Evolutionary conservation across 306 rosid genomes (phyloP).

Genomic region (Malus sieversii): DNA sequence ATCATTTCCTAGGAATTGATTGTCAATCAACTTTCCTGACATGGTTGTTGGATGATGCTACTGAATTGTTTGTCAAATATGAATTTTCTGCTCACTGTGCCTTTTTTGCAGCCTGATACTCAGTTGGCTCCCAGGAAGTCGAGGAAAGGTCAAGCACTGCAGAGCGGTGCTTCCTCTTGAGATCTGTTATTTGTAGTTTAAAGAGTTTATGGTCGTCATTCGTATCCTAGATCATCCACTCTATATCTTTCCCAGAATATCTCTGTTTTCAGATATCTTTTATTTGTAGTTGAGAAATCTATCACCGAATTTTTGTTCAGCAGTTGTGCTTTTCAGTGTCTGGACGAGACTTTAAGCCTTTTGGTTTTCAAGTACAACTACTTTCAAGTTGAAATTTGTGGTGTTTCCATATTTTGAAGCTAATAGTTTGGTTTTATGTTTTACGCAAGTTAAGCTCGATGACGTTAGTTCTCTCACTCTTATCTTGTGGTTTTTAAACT

Average conservation of each 20-base stretch:
- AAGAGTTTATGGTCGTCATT: background rate
- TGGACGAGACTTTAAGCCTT: background rate
- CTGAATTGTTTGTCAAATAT: background rate
- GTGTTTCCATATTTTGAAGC: background rate
- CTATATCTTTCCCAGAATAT: background rate
- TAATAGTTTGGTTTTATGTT: background rate
- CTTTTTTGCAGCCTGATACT: constrained; percentile 51
- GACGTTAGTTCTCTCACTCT: too few relatives aligned
- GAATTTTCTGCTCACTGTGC: background rate
- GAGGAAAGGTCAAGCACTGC: constrained; percentile 51
- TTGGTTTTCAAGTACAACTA: background rate
- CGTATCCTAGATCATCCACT: background rate
- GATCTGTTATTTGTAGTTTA: background rate
- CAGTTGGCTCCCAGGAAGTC: constrained; percentile 69
- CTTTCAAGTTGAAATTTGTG: background rate
- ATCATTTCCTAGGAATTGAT: background rate
- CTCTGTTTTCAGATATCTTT: background rate
- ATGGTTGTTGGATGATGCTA: background rate
- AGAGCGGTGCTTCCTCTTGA: constrained; percentile 70
- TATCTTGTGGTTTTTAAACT: too few relatives aligned
- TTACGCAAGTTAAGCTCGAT: background rate
- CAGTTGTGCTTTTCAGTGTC: background rate
- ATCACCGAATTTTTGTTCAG: background rate
- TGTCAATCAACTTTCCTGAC: background rate
- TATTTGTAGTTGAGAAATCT: background rate